Base-by-base conservation (phyloP, 164 flowering plant genomes). In the Malania oleifera region DNA sequence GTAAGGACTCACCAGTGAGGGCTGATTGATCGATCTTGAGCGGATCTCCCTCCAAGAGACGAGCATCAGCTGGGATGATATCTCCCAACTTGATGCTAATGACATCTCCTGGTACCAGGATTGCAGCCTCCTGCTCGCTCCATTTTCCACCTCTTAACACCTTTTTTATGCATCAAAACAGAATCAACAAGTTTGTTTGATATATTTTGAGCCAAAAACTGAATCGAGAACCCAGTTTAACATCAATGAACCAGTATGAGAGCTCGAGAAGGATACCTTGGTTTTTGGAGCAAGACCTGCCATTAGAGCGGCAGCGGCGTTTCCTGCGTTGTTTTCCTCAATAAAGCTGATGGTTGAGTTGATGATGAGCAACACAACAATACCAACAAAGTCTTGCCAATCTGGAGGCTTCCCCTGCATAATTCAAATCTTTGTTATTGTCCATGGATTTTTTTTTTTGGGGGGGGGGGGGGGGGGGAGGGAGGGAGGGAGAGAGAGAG, bases 251-350 rank as follows among this genome's bases (percentile, higher is more conserved):
- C 29, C 46, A 40, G 31, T 11, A 20, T 28, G 7, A 47, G 8
- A 28, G 11, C 14, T 27, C 31, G 12, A 28, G 24, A 24, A 26
- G 6, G 1, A 3, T 65, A 84, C 96, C 90, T 86, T 89, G 44
- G 91, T 77, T 66, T 89, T 86, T 24, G 91, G 96, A n/a, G 96
- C 95, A 57, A 89, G 86, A 63, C 90, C 83, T 0, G 96, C 96
- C 96, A 89, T 89, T 5, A 89, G 66, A 61, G 96, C 93, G 0
- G 93, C 91, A 0, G 96, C 96, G 31, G 96, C 96, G 35, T 89
- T 89, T 14, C 96, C 95, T 2, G 96, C 95, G 50, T 85, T 87
- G 75, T 87, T 89, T 61, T 86, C 96, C 68, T 89, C 96, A 18
- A 89, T 79, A 74, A 89, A 89, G 49, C 96, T 86, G 64, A 89